A percentile compares a stretch with the other conserved stretches of the same genome.
Evolutionary conservation across 371 early-diverging fungal genomes (phyloP).

Genomic region (Mucor sp.): DNA sequence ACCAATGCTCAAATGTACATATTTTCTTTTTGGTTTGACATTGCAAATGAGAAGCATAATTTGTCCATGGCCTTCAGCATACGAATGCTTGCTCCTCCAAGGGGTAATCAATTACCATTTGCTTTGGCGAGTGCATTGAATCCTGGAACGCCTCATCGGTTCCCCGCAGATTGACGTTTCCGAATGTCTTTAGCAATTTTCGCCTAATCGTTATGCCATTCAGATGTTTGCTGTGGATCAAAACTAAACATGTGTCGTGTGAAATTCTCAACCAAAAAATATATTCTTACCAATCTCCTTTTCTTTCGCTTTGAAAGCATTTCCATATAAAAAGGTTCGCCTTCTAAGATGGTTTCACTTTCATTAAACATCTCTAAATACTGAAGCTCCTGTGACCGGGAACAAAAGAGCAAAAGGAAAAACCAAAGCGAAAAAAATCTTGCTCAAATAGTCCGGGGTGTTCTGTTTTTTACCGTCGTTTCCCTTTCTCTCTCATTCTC

Average conservation of each 20-base stretch:
- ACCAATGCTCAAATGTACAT: no score
- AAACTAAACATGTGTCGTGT: not conserved
- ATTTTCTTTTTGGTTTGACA: no score
- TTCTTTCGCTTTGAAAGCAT: not conserved
- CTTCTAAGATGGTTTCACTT: not conserved
- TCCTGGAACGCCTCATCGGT: not conserved
- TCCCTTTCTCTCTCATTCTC: not conserved
- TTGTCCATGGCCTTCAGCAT: no score
- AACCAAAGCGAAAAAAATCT: not conserved
- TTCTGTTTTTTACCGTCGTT: constrained; percentile 6
- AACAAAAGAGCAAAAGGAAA: not conserved
- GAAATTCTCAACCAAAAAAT: constrained; percentile 2
- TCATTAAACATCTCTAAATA: not conserved
- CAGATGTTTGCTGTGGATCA: not conserved
- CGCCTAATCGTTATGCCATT: constrained; percentile 4
- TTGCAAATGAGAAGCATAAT: no score
- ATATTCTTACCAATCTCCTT: not conserved
- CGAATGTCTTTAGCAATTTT: not conserved
- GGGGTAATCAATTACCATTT: not conserved
- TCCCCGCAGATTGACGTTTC: not conserved
- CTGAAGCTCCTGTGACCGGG: not conserved
- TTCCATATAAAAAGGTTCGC: not conserved
- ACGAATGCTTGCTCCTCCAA: no score
- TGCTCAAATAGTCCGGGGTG: constrained; percentile 1
- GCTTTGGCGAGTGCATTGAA: not conserved